Conservation (phyloP, 345 rosid genomes). For the Cardamine occulta region DNA sequence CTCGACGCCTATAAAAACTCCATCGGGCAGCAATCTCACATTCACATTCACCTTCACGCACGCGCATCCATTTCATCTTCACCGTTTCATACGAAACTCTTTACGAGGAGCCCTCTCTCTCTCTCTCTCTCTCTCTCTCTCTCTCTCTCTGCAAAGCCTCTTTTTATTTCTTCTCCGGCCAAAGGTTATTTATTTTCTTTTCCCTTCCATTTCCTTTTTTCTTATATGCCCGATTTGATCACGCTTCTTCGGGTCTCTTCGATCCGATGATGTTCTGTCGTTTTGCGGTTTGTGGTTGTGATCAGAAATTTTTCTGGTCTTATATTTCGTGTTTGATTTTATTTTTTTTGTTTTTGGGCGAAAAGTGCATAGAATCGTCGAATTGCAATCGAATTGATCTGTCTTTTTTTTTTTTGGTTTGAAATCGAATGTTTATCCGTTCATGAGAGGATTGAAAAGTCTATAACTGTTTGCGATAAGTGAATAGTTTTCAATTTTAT, state of each 20-base stretch:
- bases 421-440: constrained; percentile 21
- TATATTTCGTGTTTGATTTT: constrained; percentile 18
- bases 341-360: background rate
- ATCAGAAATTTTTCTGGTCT: constrained; percentile 22
- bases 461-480: constrained; percentile 33
- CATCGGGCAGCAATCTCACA: constrained; percentile 30
- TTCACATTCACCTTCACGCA: constrained; percentile 23
- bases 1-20: constrained; percentile 34
- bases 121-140: constrained; percentile 8
- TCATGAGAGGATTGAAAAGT: constrained; percentile 9
- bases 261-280: constrained; percentile 35
- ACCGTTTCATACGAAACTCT: constrained; percentile 46
- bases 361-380: background rate
- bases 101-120: constrained; percentile 23
- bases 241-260: constrained; percentile 1
- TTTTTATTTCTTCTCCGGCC: constrained; percentile 22
- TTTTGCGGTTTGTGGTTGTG: constrained; percentile 23
- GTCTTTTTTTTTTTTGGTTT: background rate
- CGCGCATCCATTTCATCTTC: constrained; percentile 42
- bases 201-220: background rate
- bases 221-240: background rate
- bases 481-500: constrained; percentile 32
- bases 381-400: constrained; percentile 40
- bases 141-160: constrained; percentile 30
- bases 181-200: constrained; percentile 17